Conservation (phyloP, 805 yeast genomes). For the Candida peoriensis region DNA sequence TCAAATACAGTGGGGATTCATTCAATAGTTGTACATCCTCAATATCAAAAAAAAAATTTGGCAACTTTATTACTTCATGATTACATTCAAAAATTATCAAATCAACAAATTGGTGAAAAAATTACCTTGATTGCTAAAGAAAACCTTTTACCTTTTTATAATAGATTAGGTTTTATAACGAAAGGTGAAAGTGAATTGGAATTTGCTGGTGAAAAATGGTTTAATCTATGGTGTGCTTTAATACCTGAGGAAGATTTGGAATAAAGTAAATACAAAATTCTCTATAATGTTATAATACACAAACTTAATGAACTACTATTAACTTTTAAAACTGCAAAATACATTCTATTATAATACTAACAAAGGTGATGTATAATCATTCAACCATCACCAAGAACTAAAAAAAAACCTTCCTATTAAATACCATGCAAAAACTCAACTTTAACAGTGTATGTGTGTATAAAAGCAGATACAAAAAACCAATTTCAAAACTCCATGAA, state of each 20-base stretch:
- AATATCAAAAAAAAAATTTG: constrained; percentile 74
- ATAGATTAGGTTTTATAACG: constrained; percentile 72
- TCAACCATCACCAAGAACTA: no score
- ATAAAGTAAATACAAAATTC: no score
- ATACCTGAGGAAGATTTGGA: constrained; percentile 36
- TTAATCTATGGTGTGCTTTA: constrained; percentile 42
- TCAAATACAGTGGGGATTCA: constrained; percentile 78
- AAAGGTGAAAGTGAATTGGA: constrained; percentile 58
- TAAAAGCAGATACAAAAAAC: no score
- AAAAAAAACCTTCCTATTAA: no score
- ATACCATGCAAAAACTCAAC: no score
- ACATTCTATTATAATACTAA: no score
- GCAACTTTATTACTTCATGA: constrained; percentile 84
- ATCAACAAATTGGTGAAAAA: constrained; percentile 79
- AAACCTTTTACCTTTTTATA: constrained; percentile 68
- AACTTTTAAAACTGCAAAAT: no score
- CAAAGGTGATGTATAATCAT: no score
- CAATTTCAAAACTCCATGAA: constrained; percentile 1
- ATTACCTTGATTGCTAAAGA: constrained; percentile 72
- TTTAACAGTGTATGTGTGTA: no score
- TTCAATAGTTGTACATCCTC: constrained; percentile 70
- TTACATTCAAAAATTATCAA: constrained; percentile 82
- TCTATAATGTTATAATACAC: no score
- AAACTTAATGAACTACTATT: no score
- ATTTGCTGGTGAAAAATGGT: constrained; percentile 59